Conservation (phyloP, 2,329 filamentous ascomycete species). For the Ophiocordyceps camponoti-rufipedis region DNA sequence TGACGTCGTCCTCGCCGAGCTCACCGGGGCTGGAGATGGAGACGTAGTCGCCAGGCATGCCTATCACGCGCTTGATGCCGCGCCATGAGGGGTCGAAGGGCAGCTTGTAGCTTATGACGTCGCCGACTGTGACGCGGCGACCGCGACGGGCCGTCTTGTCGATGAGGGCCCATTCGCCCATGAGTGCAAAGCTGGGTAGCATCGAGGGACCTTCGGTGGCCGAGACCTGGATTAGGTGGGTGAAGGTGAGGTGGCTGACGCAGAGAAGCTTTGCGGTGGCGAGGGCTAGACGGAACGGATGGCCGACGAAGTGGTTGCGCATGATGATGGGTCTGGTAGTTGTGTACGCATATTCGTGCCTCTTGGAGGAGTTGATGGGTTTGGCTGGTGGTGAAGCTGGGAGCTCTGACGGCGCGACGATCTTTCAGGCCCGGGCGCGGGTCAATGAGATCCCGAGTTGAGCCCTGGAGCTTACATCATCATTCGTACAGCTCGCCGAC, state of each 20-base stretch:
- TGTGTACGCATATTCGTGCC: too few species aligned
- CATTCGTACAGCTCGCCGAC: too few species aligned
- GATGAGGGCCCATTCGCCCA: conserved; percentile 51
- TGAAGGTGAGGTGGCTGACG: conserved; percentile 24
- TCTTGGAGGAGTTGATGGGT: too few species aligned
- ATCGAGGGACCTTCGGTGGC: conserved; percentile 61
- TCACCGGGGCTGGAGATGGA: conserved; percentile 41
- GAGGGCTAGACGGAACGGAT: conserved; percentile 18
- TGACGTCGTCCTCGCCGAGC: conserved; percentile 14
- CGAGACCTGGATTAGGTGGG: conserved; percentile 44
- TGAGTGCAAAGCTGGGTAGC: conserved; percentile 62
- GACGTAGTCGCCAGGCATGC: conserved; percentile 62
- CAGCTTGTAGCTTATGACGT: conserved; percentile 63
- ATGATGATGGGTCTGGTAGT: conserved; percentile 6
- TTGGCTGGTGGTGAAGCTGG: too few species aligned
- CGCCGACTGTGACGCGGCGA: conserved; percentile 50
- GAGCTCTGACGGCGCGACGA: too few species aligned
- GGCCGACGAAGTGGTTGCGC: conserved; percentile 16
- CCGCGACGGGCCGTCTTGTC: conserved; percentile 52
- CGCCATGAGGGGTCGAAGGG: conserved; percentile 43
- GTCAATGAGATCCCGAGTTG: too few species aligned
- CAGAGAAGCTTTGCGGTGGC: conserved; percentile 19
- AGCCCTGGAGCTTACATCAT: too few species aligned
- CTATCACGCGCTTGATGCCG: conserved; percentile 65
- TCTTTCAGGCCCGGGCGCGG: too few species aligned